phyloP scores from a whole-genome alignment of 768 basidiomycete genomes.

The Russula compacta region DNA sequence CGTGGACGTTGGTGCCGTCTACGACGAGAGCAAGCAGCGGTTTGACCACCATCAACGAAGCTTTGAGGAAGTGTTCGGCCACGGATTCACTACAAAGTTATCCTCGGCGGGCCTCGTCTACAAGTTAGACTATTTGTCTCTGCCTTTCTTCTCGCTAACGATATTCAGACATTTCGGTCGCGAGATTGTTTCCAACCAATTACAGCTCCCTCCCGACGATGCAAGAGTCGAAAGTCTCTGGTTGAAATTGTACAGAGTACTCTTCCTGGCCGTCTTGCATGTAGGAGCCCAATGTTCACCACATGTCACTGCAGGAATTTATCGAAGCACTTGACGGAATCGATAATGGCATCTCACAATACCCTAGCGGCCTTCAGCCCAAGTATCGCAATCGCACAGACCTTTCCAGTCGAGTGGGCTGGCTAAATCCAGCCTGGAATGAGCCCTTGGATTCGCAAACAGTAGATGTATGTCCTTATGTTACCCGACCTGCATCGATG shows the following conservation, averaged over 20 bases:
- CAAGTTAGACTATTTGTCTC: conserved; percentile 49
- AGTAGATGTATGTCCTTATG: conserved; percentile 53
- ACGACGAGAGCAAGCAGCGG: conserved; percentile 65
- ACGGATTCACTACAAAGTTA: conserved; percentile 81
- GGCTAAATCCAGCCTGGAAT: conserved; percentile 92
- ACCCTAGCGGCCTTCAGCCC: conserved; percentile 53
- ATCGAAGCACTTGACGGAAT: conserved; percentile 92
- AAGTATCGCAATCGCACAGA: conserved; percentile 75
- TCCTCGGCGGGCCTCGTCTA: conserved; percentile 91
- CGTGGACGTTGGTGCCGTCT: conserved; percentile 91
- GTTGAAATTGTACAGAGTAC: conserved; percentile 82
- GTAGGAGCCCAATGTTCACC: conserved; percentile 10
- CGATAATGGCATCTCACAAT: conserved; percentile 90
- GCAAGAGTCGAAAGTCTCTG: conserved; percentile 65
- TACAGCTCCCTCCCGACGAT: conserved; percentile 44
- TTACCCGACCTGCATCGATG: neutral
- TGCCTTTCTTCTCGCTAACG: neutral
- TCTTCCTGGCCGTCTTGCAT: neutral
- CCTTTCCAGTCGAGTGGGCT: conserved; percentile 71
- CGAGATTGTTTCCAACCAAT: conserved; percentile 64
- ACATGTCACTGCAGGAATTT: conserved; percentile 50
- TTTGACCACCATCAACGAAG: conserved; percentile 98
- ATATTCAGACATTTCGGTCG: conserved; percentile 72
- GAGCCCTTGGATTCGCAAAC: conserved; percentile 54
- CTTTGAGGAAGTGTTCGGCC: conserved; percentile 83